Base-by-base conservation (phyloP, 441 rosid genomes). In the Flueggea neowawraea region DNA sequence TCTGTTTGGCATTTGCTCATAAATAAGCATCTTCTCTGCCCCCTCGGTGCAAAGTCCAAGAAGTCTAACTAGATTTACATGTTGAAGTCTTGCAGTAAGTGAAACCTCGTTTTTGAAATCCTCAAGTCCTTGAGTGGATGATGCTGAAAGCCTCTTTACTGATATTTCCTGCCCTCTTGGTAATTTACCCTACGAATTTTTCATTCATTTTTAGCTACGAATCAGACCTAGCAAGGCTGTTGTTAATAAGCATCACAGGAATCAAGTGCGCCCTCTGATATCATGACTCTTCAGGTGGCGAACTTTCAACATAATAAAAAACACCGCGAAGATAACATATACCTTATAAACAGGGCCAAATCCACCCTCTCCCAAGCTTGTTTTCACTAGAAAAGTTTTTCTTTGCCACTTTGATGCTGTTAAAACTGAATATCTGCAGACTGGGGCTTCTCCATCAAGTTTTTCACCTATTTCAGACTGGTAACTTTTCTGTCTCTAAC, bases 101-200 rank as follows among this genome's bases (percentile, higher is more conserved):
- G 13, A 62, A 47, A 84, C 71, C 73, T 84, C 86, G 44, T 71
- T 79, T 69, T 65, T 72, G 72, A 84, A 84, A 67, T 84, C 89
- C 60, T 79, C 84, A 9, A 31, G 17, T 32, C 84, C 83, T 61
- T 79, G 84, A 33, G 75, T 80, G 1, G 86, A 81, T 22, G 72
- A 56, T 47, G 55, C 73, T 9, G 83, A 77, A 6, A 79, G 80
- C 58, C 86, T 78, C 63, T 84, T 84, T 10, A 77, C 80, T 0
- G 89, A 86, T 56, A 84, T 72, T 33, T 64, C 65, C 59, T 55
- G 12, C 85, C 95, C 10, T 80, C 82, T 44, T 2, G 66, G 65
- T 52, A 90, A 66, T 51, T 47, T 69, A 13, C 87, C 90, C 95
- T 88, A 66, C 5, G 47, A 70, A 44, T 6, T 43, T 43, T 43